Evolutionary conservation across 352 stramenopile species (phyloP).

Genomic region (Globisporangium rhizosaccharum): DNA sequence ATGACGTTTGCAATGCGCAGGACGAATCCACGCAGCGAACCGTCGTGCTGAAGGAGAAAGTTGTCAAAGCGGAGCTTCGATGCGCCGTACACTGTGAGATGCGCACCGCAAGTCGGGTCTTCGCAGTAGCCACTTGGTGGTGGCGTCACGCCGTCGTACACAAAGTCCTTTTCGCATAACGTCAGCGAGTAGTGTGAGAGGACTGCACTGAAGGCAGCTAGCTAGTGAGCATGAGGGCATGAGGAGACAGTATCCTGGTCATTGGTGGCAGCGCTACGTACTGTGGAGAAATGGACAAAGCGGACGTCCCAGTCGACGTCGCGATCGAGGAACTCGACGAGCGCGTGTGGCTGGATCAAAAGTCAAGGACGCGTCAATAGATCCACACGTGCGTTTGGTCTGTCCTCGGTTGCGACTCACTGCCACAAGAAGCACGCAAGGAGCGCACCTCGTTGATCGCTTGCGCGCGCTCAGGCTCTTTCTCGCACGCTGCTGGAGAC

Average conservation of each 20-base stretch:
- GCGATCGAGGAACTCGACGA: conserved; percentile 28
- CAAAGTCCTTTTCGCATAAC: conserved; percentile 37
- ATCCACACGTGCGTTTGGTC: too few relatives aligned
- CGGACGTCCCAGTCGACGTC: conserved; percentile 19
- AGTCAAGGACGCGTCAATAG: too few relatives aligned
- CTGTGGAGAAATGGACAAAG: conserved; percentile 63
- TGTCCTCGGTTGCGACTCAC: too few relatives aligned
- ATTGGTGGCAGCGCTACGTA: neutral
- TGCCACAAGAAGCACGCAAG: too few relatives aligned
- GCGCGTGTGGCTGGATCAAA: conserved; percentile 21
- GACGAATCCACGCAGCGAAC: conserved; percentile 14
- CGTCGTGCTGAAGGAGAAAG: conserved; percentile 17
- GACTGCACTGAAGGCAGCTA: too few relatives aligned
- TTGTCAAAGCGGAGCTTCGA: conserved; percentile 52
- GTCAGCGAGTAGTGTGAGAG: neutral
- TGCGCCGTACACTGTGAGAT: conserved; percentile 36
- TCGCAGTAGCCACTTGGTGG: conserved; percentile 31
- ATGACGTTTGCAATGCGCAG: conserved; percentile 67
- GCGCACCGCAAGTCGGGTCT: conserved; percentile 14
- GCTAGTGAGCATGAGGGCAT: neutral
- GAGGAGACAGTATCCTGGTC: too few relatives aligned
- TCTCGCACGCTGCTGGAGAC: conserved; percentile 51
- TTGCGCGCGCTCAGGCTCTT: conserved; percentile 26
- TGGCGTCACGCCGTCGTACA: conserved; percentile 36
- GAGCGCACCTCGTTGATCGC: conserved; percentile 47